phyloP scores from a whole-genome alignment of 1,284 basidiomycete genomes.

The Exobasidium cylindrosporum region DNA sequence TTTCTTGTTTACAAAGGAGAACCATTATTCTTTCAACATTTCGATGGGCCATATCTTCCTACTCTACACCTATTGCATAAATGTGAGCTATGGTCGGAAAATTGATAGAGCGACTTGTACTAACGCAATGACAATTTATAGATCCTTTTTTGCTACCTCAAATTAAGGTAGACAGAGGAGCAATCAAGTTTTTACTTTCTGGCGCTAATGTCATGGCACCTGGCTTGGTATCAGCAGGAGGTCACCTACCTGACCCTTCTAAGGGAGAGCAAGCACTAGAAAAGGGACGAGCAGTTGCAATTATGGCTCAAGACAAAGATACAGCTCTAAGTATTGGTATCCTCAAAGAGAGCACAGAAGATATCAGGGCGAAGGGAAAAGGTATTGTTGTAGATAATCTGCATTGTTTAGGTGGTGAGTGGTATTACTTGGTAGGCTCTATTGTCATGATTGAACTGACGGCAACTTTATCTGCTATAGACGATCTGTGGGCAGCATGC shows the following conservation, averaged over 20 bases:
- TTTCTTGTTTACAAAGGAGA: conserved; percentile 82
- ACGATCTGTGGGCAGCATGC: conserved; percentile 39
- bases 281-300: conserved; percentile 73
- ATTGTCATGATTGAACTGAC: too few species aligned
- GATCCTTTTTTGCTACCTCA: conserved; percentile 82
- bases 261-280: conserved; percentile 66
- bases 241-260: conserved; percentile 69
- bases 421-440: too few species aligned
- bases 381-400: conserved; percentile 84
- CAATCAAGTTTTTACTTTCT: conserved; percentile 91
- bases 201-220: conserved; percentile 64
- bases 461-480: conserved; percentile 15
- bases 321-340: conserved; percentile 84
- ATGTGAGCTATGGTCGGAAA: background rate
- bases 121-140: too few species aligned
- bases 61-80: conserved; percentile 12
- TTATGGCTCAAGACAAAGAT: conserved; percentile 94
- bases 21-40: conserved; percentile 94
- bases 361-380: conserved; percentile 85
- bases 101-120: background rate
- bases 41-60: conserved; percentile 76
- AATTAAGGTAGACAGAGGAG: conserved; percentile 89
- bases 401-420: conserved; percentile 80
- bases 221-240: conserved; percentile 87
- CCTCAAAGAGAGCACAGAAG: conserved; percentile 77